These are phyloP conservation scores for Debaryomyces udenii DNA, from an alignment of 1,139 yeast genomes.

Conservation along the genomic window DNA sequence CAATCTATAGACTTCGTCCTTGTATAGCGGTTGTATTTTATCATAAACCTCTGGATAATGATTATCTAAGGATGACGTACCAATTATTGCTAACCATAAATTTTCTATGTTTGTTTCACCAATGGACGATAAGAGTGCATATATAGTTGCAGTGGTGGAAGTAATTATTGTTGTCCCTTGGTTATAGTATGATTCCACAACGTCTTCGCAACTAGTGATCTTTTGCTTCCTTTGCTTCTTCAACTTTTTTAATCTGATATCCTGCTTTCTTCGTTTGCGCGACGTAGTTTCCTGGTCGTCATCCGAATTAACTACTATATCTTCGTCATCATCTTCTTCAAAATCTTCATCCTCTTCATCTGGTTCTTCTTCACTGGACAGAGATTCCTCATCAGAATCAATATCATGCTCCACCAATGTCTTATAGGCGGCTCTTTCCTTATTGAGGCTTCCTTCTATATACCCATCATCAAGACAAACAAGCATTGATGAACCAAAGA, in stretches of 20 bases:
- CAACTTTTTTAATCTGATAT: slow-evolving; percentile 27
- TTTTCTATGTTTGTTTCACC: slow-evolving; percentile 61
- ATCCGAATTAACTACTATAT: slow-evolving; percentile 27
- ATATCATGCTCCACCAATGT: slow-evolving; percentile 41
- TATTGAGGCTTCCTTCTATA: slow-evolving; percentile 56
- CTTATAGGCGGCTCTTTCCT: slow-evolving; percentile 59
- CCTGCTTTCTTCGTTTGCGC: slow-evolving; percentile 37
- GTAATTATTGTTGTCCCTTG: slow-evolving; percentile 81
- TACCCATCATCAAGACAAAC: slow-evolving; percentile 88
- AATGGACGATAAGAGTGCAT: slow-evolving; percentile 75
- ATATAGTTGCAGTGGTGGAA: slow-evolving; percentile 77
- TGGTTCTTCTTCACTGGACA: slow-evolving; percentile 24
- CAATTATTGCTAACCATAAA: slow-evolving; percentile 88
- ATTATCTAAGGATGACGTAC: slow-evolving; percentile 79
- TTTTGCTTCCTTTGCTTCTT: slow-evolving; percentile 34
- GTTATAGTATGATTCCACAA: slow-evolving; percentile 70
- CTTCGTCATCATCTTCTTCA: slow-evolving; percentile 26
- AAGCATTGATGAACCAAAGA: slow-evolving; percentile 82
- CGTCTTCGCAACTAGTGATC: slow-evolving; percentile 56
- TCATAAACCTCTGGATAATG: slow-evolving; percentile 79
- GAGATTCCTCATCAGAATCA: slow-evolving; percentile 25
- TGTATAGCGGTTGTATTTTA: slow-evolving; percentile 68
- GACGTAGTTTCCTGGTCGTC: slow-evolving; percentile 39
- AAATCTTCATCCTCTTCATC: slow-evolving; percentile 30
- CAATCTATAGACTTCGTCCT: slow-evolving; percentile 82